Conservation (phyloP, 2,329 filamentous ascomycete species). For the Juglanconis oblonga region DNA sequence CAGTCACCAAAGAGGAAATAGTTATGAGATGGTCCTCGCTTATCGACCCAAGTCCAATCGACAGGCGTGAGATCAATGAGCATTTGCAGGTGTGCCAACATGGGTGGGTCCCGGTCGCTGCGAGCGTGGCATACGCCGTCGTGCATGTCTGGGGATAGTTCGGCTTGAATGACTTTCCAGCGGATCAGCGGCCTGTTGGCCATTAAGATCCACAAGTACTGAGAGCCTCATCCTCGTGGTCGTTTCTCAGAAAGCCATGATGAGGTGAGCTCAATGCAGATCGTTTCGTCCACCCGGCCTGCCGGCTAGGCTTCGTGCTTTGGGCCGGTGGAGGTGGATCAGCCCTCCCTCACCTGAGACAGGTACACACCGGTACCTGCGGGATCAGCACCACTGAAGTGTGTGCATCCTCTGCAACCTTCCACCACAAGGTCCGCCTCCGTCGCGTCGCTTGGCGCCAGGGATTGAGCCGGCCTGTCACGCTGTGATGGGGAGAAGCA, state of each 20-base stretch:
- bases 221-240: no score
- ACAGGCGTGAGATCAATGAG: neutral
- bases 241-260: neutral
- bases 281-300: neutral
- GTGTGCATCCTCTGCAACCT: neutral
- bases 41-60: neutral
- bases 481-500: neutral
- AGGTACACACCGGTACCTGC: constrained; percentile 10
- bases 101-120: neutral
- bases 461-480: neutral
- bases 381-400: neutral
- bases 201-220: no score
- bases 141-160: neutral
- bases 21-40: neutral
- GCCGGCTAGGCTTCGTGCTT: neutral
- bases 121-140: neutral
- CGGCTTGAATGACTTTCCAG: neutral
- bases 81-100: no score
- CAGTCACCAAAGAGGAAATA: neutral
- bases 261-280: constrained; percentile 1
- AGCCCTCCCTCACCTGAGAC: constrained; percentile 1
- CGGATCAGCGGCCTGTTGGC: no score
- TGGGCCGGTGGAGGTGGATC: neutral
- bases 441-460: neutral
- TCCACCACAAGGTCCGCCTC: neutral